phyloP scores from a whole-genome alignment of 305 asterid species.

The Rubia occidens region DNA sequence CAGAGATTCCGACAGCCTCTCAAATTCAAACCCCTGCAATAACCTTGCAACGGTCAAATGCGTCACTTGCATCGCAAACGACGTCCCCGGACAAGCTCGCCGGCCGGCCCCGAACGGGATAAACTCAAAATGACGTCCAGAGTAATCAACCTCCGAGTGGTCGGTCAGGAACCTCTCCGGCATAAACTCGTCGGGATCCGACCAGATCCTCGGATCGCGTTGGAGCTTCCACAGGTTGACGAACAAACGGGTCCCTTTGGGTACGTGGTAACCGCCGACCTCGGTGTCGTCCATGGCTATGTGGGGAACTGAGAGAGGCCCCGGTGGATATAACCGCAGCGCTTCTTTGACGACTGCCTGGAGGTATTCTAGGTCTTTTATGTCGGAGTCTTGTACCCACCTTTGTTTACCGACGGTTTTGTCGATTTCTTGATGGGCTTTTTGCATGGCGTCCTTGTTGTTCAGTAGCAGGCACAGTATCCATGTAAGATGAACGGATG shows the following conservation, averaged over 20 bases:
- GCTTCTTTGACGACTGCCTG: slow-evolving; percentile 18
- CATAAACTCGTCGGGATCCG: slow-evolving; percentile 24
- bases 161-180: slow-evolving; percentile 37
- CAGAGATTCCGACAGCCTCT: slow-evolving; percentile 13
- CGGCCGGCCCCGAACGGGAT: slow-evolving; percentile 42
- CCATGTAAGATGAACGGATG: slow-evolving; percentile 13
- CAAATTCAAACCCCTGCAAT: slow-evolving; percentile 30
- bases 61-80: slow-evolving; percentile 17
- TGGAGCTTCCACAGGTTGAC: slow-evolving; percentile 35
- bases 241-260: slow-evolving; percentile 27
- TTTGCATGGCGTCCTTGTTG: slow-evolving; percentile 2
- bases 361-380: slow-evolving; percentile 8
- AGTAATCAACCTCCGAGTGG: slow-evolving; percentile 23
- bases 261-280: slow-evolving; percentile 30
- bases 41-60: slow-evolving; percentile 28
- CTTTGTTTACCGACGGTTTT: slow-evolving; percentile 8
- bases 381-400: slow-evolving; percentile 9
- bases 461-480: slow-evolving; percentile 9
- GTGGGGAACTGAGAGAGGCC: slow-evolving; percentile 10
- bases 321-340: slow-evolving; percentile 13
- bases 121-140: slow-evolving; percentile 25
- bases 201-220: slow-evolving; percentile 32
- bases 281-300: slow-evolving; percentile 28
- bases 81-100: slow-evolving; percentile 34
- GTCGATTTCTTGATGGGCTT: slow-evolving; percentile 19